Conservation (phyloP, 2,329 filamentous ascomycete genomes). For the Fusarium sambucinum region DNA sequence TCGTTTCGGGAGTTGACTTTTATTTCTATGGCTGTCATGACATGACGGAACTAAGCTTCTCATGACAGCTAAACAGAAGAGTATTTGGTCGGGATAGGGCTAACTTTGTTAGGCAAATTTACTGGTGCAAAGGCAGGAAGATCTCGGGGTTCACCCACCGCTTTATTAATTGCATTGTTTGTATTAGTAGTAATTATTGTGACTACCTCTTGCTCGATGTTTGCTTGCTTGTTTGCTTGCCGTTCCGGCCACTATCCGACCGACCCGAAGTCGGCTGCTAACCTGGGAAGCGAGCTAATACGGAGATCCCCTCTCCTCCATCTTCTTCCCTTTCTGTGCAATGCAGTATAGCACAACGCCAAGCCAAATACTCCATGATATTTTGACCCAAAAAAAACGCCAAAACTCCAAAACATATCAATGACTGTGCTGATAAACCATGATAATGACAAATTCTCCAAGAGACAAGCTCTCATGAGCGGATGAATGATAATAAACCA, state of each 20-base stretch:
- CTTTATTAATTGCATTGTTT: slow-evolving; percentile 21
- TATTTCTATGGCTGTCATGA: slow-evolving; percentile 22
- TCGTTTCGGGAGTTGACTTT: slow-evolving; percentile 45
- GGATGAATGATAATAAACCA: slow-evolving; percentile 21
- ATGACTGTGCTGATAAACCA: neutral
- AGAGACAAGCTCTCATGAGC: slow-evolving; percentile 19
- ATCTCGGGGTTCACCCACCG: slow-evolving; percentile 39
- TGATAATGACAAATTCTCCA: slow-evolving; percentile 3
- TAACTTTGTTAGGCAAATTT: slow-evolving; percentile 17
- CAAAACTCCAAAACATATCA: slow-evolving; percentile 1
- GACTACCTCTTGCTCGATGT: slow-evolving; percentile 13
- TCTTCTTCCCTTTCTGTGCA: neutral
- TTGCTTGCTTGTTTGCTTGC: neutral
- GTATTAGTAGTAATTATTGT: slow-evolving; percentile 37
- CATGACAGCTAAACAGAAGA: slow-evolving; percentile 16
- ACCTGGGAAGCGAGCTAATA: neutral
- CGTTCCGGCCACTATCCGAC: slow-evolving; percentile 34
- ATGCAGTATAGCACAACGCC: slow-evolving; percentile 14
- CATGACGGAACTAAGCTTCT: slow-evolving; percentile 30
- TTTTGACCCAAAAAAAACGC: slow-evolving; percentile 12
- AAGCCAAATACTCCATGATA: slow-evolving; percentile 23
- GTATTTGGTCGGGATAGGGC: slow-evolving; percentile 1
- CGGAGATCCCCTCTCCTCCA: slow-evolving; percentile 1
- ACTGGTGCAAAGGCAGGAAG: neutral
- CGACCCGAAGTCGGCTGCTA: slow-evolving; percentile 34